A percentile compares a stretch with the other conserved stretches of the same genome.
These are phyloP conservation scores for Puccinia polysora DNA, from an alignment of 1,284 basidiomycete genomes.

Conservation along the genomic window DNA sequence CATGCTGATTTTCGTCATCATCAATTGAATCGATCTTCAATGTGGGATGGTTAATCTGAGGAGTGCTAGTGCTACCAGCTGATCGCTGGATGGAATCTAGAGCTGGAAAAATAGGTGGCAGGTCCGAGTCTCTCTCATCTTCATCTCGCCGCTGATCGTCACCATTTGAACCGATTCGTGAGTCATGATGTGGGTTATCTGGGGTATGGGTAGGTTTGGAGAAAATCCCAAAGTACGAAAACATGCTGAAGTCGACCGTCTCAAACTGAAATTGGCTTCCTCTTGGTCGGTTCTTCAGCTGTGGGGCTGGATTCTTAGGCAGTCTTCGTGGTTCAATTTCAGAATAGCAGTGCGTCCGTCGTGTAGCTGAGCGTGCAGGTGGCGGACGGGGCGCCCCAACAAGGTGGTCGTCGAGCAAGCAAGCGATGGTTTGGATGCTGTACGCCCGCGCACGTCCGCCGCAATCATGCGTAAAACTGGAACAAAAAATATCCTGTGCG, in stretches of 20 bases:
- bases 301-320: too few species aligned
- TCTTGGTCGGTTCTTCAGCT: not conserved
- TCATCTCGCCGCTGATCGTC: not conserved
- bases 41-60: not conserved
- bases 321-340: too few species aligned
- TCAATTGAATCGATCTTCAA: constrained; percentile 7
- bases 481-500: too few species aligned
- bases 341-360: too few species aligned
- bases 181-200: too few species aligned
- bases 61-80: not conserved
- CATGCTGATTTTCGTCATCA: constrained; percentile 1
- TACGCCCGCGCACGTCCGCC: too few species aligned
- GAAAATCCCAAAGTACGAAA: constrained; percentile 4
- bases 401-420: too few species aligned
- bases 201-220: not conserved
- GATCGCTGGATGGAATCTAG: constrained; percentile 28
- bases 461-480: too few species aligned
- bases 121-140: not conserved
- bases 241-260: constrained; percentile 1
- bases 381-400: too few species aligned
- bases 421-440: too few species aligned
- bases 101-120: constrained; percentile 20
- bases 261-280: not conserved
- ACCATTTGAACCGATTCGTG: not conserved
- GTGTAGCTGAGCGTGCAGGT: too few species aligned